A percentile compares a stretch with the other conserved stretches of the same genome.
Conservation (phyloP, 2,329 filamentous ascomycete genomes). For the Aureobasidium sp. region DNA sequence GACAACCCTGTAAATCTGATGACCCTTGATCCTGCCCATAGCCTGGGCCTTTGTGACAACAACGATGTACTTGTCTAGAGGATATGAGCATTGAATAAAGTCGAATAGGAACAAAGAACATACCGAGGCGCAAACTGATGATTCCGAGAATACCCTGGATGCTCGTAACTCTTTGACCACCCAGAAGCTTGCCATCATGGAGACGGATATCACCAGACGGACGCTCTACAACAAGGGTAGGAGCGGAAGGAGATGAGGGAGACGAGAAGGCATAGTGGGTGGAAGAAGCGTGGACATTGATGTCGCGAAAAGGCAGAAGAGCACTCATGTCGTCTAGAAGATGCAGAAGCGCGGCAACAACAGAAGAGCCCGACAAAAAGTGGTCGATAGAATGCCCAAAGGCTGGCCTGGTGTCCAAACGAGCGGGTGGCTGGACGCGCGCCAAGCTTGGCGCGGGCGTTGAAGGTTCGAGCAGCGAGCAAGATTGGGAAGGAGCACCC, state of each 20-base stretch:
- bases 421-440: background rate
- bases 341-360: background rate
- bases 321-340: conserved; percentile 36
- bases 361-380: background rate
- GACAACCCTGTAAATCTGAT: conserved; percentile 91
- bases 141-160: conserved; percentile 92
- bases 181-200: conserved; percentile 66
- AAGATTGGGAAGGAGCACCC: background rate
- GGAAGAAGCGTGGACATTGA: conserved; percentile 88
- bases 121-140: conserved; percentile 87
- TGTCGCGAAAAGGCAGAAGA: conserved; percentile 76
- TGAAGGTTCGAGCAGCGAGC: conserved; percentile 2
- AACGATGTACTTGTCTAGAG: conserved; percentile 88
- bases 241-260: conserved; percentile 82
- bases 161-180: conserved; percentile 80
- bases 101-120: conserved; percentile 17
- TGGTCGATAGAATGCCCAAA: background rate
- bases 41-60: conserved; percentile 91
- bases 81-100: background rate
- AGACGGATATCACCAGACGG: conserved; percentile 86
- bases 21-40: conserved; percentile 83
- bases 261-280: conserved; percentile 96
- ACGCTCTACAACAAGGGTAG: conserved; percentile 79
- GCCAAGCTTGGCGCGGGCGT: background rate
- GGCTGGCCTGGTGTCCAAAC: background rate